phyloP scores from a whole-genome alignment of 1,139 yeast genomes.

The Hyphopichia khmerensis region DNA sequence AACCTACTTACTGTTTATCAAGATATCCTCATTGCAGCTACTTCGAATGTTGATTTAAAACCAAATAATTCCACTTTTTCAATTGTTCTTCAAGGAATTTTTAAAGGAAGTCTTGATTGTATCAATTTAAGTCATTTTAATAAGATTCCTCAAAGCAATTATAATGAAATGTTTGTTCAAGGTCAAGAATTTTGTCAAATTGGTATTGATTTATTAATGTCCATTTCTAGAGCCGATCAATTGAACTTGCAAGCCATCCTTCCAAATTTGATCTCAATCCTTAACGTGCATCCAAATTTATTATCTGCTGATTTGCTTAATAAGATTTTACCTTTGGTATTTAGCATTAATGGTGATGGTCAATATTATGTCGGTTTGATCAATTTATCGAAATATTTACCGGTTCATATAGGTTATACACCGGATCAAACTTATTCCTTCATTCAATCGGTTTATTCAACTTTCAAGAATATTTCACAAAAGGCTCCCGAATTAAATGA shows the following conservation, averaged over 20 bases:
- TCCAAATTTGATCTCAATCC: constrained; percentile 25
- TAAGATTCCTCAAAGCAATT: constrained; percentile 14
- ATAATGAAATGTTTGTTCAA: constrained; percentile 32
- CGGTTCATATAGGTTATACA: constrained; percentile 6
- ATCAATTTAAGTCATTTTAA: constrained; percentile 9
- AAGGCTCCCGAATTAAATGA: not conserved
- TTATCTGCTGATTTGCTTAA: constrained; percentile 20
- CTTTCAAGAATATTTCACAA: constrained; percentile 15
- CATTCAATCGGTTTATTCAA: constrained; percentile 26
- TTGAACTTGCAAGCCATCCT: constrained; percentile 25
- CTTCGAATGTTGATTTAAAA: constrained; percentile 29
- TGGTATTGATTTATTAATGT: constrained; percentile 56
- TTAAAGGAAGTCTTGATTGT: constrained; percentile 48
- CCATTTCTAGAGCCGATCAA: constrained; percentile 34
- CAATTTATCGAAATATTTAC: constrained; percentile 23
- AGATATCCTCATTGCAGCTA: constrained; percentile 43
- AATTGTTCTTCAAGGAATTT: constrained; percentile 48
- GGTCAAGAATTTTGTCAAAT: constrained; percentile 65
- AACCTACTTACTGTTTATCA: constrained; percentile 65
- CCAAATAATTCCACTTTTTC: constrained; percentile 57
- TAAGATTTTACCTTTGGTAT: constrained; percentile 10
- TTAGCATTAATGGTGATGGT: constrained; percentile 1
- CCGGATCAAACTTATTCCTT: constrained; percentile 24
- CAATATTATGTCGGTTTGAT: constrained; percentile 18
- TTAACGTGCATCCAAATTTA: constrained; percentile 29